These are phyloP conservation scores for Glaciozyma antarctica DNA, from an alignment of 768 basidiomycete species.

Conservation along the genomic window DNA sequence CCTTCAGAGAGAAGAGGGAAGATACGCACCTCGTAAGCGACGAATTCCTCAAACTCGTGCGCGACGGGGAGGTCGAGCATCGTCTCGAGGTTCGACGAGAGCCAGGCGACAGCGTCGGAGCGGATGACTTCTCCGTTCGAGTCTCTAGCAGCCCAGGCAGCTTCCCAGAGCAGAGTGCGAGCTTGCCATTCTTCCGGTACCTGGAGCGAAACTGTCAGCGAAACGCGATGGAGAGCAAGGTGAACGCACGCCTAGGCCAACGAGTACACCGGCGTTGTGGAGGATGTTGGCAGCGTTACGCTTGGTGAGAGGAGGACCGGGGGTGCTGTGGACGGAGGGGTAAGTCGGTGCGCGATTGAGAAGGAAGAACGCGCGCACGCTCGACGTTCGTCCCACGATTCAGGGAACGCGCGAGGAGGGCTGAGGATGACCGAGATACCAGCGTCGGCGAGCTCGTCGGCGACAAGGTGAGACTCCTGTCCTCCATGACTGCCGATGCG, in stretches of 20 bases:
- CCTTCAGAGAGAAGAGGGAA: not conserved
- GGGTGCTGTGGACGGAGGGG: constrained; percentile 33
- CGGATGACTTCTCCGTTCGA: constrained; percentile 43
- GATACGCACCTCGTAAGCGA: constrained; percentile 20
- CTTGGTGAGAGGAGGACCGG: constrained; percentile 64
- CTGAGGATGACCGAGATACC: constrained; percentile 60
- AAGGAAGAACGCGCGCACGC: not conserved
- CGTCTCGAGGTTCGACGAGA: constrained; percentile 50
- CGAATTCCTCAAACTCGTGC: constrained; percentile 7
- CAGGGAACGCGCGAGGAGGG: constrained; percentile 38
- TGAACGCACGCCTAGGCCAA: constrained; percentile 53
- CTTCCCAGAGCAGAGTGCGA: constrained; percentile 67
- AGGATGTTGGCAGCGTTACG: constrained; percentile 55
- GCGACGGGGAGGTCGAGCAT: constrained; percentile 44
- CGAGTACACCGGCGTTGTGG: constrained; percentile 58
- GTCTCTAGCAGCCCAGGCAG: constrained; percentile 54
- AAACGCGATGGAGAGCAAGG: not conserved
- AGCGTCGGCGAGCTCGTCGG: constrained; percentile 58
- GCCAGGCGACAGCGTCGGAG: constrained; percentile 49
- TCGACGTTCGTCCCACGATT: constrained; percentile 17
- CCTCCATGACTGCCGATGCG: constrained; percentile 43
- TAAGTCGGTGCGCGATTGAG: not conserved
- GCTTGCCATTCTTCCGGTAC: constrained; percentile 59
- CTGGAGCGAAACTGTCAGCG: constrained; percentile 39
- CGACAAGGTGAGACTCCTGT: constrained; percentile 61